These are phyloP conservation scores for Gossypium lobatum DNA, from an alignment of 441 rosid genomes.

Conservation along the genomic window DNA sequence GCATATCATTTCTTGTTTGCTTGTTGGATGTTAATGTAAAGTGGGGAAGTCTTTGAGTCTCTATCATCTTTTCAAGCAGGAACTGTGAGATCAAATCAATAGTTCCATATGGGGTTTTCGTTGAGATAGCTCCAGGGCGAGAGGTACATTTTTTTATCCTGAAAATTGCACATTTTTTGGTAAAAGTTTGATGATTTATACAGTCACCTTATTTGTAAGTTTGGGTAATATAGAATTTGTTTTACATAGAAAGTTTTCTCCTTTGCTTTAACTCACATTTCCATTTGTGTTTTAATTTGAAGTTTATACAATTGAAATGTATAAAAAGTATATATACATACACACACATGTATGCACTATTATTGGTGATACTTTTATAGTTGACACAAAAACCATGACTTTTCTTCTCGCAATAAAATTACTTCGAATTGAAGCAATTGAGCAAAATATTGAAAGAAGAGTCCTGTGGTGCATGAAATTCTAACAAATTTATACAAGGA, in stretches of 20 bases:
- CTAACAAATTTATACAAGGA: background rate
- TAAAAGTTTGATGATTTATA: constrained; percentile 1
- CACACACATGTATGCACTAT: background rate
- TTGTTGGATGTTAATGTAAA: constrained; percentile 12
- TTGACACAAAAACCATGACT: background rate
- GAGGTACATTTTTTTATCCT: constrained; percentile 47
- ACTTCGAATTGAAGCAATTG: background rate
- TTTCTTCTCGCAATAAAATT: background rate
- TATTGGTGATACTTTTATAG: background rate
- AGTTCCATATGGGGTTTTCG: constrained; percentile 88
- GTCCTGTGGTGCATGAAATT: background rate
- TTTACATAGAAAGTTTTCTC: background rate
- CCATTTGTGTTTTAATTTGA: background rate
- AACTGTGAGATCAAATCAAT: constrained; percentile 86
- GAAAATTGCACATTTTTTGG: background rate
- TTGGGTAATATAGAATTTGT: background rate
- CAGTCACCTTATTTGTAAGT: background rate
- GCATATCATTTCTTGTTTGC: background rate
- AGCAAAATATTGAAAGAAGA: background rate
- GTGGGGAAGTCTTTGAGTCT: constrained; percentile 9
- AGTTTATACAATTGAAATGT: background rate
- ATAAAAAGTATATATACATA: background rate
- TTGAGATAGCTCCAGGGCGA: constrained; percentile 94
- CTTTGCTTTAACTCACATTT: background rate
- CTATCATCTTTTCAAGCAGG: constrained; percentile 38